Evolutionary conservation across 2,329 filamentous ascomycete genomes (phyloP), one percentile per base, ranked within the genome.

Genomic region (Cordyceps fumosorosea): DNA sequence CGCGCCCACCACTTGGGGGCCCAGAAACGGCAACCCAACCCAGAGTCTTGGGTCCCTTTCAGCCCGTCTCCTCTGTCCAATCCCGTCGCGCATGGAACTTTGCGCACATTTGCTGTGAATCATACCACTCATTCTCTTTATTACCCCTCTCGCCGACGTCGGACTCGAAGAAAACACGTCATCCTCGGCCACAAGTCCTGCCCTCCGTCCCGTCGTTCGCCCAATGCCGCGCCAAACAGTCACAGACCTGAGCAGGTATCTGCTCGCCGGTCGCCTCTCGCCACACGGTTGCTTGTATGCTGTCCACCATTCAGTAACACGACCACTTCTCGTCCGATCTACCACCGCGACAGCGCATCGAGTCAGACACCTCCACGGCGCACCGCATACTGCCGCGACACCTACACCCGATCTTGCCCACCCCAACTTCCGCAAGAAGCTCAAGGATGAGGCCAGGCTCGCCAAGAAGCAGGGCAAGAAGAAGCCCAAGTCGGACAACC

Each of bases 371-470:
- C 64, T 76, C 40, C 75, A 79, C 64, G 67, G 70, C 48, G 68
- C 73, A 26, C 61, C 70, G 52, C 62, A 67, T 58, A 64, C 68
- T 22, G 64, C 68, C 24, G 29, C 69, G 53, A 62, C 65, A 26
- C 60, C 70, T 53, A 53, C 65, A 45, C 63, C 64, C 50, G 65
- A 48, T 40, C 56, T 65, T 45, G 62, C 70, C 18, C 48, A 18
- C 53, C 73, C 81, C 0, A 86, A 88, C 11, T 76, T 91, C 11
- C 84, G 89, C 37, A 91, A 91, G 71, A 84, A 89, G 69, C 73
- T 90, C 62, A 91, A 90, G 68, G 87, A 90, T 29, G 82, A 89
- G 64, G 85, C 75, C 34, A 91, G 90, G 70, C 82, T 88, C 68
- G 76, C 89, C 62, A 91, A 90, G 70, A 87, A 89, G 56, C 81